Conservation (phyloP, 352 stramenopile species). For the Thraustochytrium sp. region DNA sequence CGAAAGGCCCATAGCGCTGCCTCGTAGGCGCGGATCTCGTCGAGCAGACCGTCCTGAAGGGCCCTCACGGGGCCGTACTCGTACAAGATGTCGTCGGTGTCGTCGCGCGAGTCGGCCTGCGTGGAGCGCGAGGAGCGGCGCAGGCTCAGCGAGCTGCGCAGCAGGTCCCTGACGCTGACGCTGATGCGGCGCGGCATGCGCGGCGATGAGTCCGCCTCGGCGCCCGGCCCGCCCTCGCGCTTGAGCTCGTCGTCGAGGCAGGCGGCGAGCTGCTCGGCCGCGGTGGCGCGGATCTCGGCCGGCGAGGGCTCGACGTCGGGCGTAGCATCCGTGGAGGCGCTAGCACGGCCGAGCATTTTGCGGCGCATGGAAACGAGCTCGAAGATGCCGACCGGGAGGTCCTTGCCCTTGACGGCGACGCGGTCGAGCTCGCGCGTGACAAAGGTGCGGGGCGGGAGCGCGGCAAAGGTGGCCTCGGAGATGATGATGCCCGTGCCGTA, state of each 20-base stretch:
- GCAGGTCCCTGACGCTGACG: too few species aligned
- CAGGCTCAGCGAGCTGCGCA: background rate
- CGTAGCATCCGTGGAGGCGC: background rate
- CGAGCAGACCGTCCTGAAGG: background rate
- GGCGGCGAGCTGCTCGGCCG: background rate
- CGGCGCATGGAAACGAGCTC: background rate
- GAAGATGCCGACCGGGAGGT: background rate
- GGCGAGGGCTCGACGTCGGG: too few species aligned
- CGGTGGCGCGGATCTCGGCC: background rate
- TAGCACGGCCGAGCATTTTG: background rate
- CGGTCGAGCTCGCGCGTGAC: background rate
- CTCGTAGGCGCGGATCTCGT: background rate
- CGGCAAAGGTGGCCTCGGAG: constrained; percentile 38
- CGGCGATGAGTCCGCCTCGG: too few species aligned
- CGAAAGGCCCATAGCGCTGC: background rate
- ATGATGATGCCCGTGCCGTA: constrained; percentile 47
- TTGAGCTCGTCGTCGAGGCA: background rate
- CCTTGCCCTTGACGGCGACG: constrained; percentile 22
- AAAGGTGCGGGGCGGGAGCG: background rate
- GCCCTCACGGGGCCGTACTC: background rate
- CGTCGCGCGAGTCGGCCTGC: background rate
- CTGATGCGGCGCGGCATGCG: too few species aligned
- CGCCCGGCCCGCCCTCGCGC: background rate
- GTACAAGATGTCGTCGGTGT: background rate
- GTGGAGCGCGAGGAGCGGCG: background rate